phyloP scores from a whole-genome alignment of 306 rosid genomes.

The Rosa persica region DNA sequence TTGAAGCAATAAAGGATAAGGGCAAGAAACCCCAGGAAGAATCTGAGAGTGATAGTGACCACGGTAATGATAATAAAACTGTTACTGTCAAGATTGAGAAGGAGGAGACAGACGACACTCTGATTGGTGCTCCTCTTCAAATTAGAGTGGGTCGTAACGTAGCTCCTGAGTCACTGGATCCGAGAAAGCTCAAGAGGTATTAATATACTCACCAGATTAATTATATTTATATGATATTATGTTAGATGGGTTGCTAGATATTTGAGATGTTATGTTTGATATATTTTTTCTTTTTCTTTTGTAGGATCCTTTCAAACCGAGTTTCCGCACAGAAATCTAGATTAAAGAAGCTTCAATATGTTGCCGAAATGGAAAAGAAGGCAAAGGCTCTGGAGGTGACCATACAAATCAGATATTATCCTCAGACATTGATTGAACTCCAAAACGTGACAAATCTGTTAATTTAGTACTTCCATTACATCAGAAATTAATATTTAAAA shows the following conservation, averaged over 20 bases:
- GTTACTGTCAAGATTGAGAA: neutral
- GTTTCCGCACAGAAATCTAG: conserved; percentile 29
- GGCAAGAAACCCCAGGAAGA: neutral
- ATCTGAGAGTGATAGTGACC: neutral
- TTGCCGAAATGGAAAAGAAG: conserved; percentile 27
- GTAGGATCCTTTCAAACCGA: conserved; percentile 28
- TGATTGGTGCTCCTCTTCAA: neutral
- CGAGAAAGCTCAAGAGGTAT: conserved; percentile 35
- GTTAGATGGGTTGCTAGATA: neutral
- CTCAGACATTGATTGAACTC: neutral
- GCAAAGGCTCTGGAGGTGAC: conserved; percentile 38
- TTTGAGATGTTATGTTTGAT: neutral
- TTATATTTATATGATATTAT: neutral
- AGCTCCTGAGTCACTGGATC: conserved; percentile 20
- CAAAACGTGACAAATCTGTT: neutral
- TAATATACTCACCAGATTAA: neutral
- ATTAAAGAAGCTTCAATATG: conserved; percentile 31
- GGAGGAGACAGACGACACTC: neutral
- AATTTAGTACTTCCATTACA: neutral
- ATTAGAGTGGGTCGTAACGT: neutral
- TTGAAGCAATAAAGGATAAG: neutral
- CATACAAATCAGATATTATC: neutral
- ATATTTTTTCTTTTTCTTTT: neutral
- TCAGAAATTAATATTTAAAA: neutral
- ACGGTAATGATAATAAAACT: neutral